Percentiles rank a stretch among this genome's conserved stretches.
Evolutionary conservation across 768 basidiomycete species (phyloP).

Genomic region (Leccinum obscurum): DNA sequence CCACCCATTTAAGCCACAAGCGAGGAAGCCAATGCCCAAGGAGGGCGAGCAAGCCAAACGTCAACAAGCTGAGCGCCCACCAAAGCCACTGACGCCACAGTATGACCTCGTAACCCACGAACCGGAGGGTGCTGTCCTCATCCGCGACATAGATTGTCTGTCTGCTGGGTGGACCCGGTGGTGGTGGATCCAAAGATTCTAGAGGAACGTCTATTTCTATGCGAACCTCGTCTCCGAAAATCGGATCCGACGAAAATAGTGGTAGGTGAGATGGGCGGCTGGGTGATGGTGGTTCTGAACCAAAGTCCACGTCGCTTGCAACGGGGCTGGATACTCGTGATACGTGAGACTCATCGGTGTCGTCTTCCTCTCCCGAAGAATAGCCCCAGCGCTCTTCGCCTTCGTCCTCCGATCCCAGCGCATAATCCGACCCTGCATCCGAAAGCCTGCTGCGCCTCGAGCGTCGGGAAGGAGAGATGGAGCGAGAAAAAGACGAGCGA

Average conservation of each 20-base stretch:
- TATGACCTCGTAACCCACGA: slow-evolving; percentile 80
- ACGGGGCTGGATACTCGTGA: slow-evolving; percentile 28
- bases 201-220: slow-evolving; percentile 77
- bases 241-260: slow-evolving; percentile 67
- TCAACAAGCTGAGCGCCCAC: slow-evolving; percentile 65
- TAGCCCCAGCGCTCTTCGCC: slow-evolving; percentile 88
- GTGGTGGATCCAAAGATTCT: slow-evolving; percentile 65
- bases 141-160: slow-evolving; percentile 86
- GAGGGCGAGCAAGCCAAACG: slow-evolving; percentile 72
- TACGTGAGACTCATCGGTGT: slow-evolving; percentile 35
- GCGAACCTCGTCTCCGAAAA: slow-evolving; percentile 82
- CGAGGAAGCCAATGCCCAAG: slow-evolving; percentile 93
- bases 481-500: slow-evolving; percentile 57
- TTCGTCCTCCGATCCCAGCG: slow-evolving; percentile 53
- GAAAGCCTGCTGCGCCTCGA: slow-evolving; percentile 54
- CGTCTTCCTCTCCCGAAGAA: slow-evolving; percentile 80
- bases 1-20: slow-evolving; percentile 87
- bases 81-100: slow-evolving; percentile 66
- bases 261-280: slow-evolving; percentile 49
- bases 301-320: slow-evolving; percentile 66
- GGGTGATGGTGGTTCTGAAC: slow-evolving; percentile 70
- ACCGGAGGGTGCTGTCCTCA: slow-evolving; percentile 85
- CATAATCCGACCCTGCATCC: slow-evolving; percentile 45
- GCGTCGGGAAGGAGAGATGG: slow-evolving; percentile 47
- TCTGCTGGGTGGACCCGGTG: slow-evolving; percentile 78